Base-by-base conservation (phyloP, 345 rosid species). In the Citrus inodora region DNA sequence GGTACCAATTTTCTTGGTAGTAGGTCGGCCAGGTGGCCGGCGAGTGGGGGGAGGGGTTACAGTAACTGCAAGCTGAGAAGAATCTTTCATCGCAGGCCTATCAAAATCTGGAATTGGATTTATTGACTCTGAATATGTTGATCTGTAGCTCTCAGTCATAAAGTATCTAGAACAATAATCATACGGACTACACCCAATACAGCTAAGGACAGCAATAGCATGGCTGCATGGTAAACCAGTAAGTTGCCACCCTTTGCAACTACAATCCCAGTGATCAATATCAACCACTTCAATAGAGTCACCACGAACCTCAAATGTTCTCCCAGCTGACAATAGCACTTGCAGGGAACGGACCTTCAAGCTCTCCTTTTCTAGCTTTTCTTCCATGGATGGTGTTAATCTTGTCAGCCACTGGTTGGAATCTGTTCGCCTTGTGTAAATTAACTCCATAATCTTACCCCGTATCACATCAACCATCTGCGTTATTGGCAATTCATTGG, bases 31-130 rank as follows among this genome's bases (percentile, higher is more conserved):
- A 0, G 97, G 96, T 3, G 97, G 99, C 40, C 93, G 90, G 2
- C 94, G 85, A 5, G 93, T 89, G 1, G 95, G 94, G 32, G 99
- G 99, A 6, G 99, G 99, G 25, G 93, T 90, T 28, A 95, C 96
- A 7, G 90, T 92, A 64, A 93, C 92, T 9, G 81, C 87, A 32
- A 82, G 88, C 38, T 86, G 88, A 8, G 90, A 87, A 71, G 83
- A 81, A 68, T 84, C 87, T 74, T 75, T 88, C 85, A 71, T 83
- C 27, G 68, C 80, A 55, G 78, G 86, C 60, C 84, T 83, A 65
- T 90, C 91, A 64, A 89, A 76, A 42, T 80, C 79, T 42, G 92
- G 92, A 74, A 91, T 80, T n/a, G 97, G 94, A 69, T 89, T 89
- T 64, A 95, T 73, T 17, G 93, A 86, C 87, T 90, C 82, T 0